Evolutionary conservation across 2,329 filamentous ascomycete species (phyloP), one percentile per base, ranked within the genome.

Genomic region (Sclerotinia minor): DNA sequence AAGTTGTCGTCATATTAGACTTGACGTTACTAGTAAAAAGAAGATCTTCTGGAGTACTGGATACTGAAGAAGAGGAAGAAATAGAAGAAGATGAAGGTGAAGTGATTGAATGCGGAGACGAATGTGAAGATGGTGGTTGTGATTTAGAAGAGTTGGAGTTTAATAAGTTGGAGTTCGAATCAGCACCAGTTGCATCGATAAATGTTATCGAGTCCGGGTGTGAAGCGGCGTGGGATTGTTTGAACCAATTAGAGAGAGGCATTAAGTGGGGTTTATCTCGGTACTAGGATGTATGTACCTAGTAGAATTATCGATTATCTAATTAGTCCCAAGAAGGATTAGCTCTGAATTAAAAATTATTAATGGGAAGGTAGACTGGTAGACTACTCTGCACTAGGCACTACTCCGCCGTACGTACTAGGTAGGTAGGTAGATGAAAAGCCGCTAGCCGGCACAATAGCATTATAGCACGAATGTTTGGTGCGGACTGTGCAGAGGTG

Each of bases 1-100:
- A 75, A 64, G 76, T 75, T 67, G 72, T 74, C 68, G 73, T 72
- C 76, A 78, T 78, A 58, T 67, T 76, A 70, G 65, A 67, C 19
- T 61, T 47, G 15, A 54, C 52, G 52, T 26, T 38, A n/a, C 63
- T 49, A 41, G 41, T 58, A 50, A 5, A 64, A 55, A 41, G 49
- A 7, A 32, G 21, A 57, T 53, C 35, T 24, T 55, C 47, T 41
- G 17, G 38, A 47, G 58, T 38, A 26, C 15, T 15, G 4, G 41
- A 8, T 8, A 29, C 24, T 17, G 47, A 53, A 57, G 49, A 54
- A 26, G 61, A 32, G 17, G 53, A 19, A 21, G 53, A 19, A 55
- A 26, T 0, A 21, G 26, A 19, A 55, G 32, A 19, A 55, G 53
- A n/a, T n/a, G n/a, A 32, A 29, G 53, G 38, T 19, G 21, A 45